Evolutionary conservation across 2,329 filamentous ascomycete genomes (phyloP), one percentile per base, ranked within the genome.

Genomic region (Xylaria sp.): DNA sequence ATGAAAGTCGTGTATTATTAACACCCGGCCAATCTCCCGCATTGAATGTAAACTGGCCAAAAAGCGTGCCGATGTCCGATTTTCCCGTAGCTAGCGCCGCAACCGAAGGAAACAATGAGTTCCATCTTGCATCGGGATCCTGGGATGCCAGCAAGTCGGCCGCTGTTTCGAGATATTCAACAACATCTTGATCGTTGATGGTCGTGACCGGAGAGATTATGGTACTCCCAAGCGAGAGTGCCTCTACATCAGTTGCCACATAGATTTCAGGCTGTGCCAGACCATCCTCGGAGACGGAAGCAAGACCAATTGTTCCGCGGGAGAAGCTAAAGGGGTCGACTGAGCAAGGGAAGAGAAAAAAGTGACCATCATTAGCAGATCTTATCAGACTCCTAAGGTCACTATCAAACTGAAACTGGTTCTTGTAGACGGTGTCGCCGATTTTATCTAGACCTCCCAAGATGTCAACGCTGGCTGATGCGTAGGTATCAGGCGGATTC

Each of bases 331-430:
- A 67, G n/a, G 58, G 46, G 1, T 15, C 28, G 25, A 51, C 28
- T 9, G 65, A 63, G 23, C 65, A 67, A 28, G 65, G 65, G 5
- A 44, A 20, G 2, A 67, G 50, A 15, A 44, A 58, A n/a, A 67
- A 67, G 51, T 67, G 65, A 10, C 65, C 65, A 34, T 67, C 65
- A 31, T 63, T 67, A 4, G 65, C 65, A 8, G 65, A 67, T 12
- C 41, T 57, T 41, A 67, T 58, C 1, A 63, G 18, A 10, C 28
- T 56, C 15, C 13, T 37, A 23, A 67, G 20, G 23, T 67, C 59
- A 28, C 50, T 31, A 3, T 67, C 65, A 18, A 67, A 67, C 18
- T 62, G 50, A 44, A 50, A 67, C n/a, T 67, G 65, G 9, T 58
- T 67, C 3, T 34, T 52, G 65, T 67, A 67, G 3, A n/a, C 12